A percentile compares a stretch with the other conserved stretches of the same genome.
These are phyloP conservation scores for Clonostachys solani DNA, from an alignment of 2,329 filamentous ascomycete genomes.

Conservation along the genomic window DNA sequence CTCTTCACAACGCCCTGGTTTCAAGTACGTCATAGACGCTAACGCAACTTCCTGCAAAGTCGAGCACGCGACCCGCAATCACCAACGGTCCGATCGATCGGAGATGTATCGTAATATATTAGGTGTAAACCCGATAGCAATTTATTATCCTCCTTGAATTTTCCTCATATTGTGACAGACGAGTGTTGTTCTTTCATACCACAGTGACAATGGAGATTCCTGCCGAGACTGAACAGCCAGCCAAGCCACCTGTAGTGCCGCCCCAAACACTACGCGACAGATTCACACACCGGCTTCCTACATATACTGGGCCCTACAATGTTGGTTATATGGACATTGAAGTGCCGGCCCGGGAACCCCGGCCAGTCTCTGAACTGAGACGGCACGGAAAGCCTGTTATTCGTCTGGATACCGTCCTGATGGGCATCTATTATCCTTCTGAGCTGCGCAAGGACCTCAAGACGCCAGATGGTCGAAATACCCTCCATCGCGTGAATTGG, in stretches of 20 bases:
- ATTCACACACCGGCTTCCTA: conserved; percentile 46
- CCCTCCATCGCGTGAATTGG: conserved; percentile 55
- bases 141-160: neutral
- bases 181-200: neutral
- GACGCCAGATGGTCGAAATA: conserved; percentile 20
- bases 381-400: conserved; percentile 30
- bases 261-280: conserved; percentile 25
- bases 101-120: no score
- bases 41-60: no score
- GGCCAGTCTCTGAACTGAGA: conserved; percentile 32
- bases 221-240: no score
- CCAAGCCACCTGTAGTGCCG: conserved; percentile 15
- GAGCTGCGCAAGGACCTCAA: conserved; percentile 23
- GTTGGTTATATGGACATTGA: conserved; percentile 68
- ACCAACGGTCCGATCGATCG: no score
- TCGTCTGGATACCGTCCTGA: conserved; percentile 51
- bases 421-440: conserved; percentile 63
- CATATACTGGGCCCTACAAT: conserved; percentile 60
- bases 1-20: no score
- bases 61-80: no score
- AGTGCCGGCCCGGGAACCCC: conserved; percentile 44
- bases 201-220: no score
- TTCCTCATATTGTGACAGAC: neutral
- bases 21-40: no score
- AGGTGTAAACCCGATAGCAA: no score